These are phyloP conservation scores for Simplicillium aogashimaense DNA, from an alignment of 2,329 filamentous ascomycete genomes.

Conservation along the genomic window DNA sequence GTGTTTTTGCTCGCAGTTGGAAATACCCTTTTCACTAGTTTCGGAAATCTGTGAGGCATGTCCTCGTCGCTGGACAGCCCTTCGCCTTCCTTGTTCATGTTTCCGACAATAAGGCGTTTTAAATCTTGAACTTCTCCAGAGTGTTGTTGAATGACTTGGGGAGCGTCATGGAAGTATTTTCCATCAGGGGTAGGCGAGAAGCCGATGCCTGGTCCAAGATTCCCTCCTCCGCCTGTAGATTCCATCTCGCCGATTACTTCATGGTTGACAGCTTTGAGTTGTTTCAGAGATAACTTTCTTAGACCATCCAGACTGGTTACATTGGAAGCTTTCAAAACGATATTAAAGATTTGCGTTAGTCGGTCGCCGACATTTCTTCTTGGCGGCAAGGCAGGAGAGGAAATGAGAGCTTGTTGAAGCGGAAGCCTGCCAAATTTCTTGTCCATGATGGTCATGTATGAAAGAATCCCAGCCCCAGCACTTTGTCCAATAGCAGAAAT, in stretches of 20 bases:
- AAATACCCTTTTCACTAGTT: conserved; percentile 7
- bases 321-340: conserved; percentile 5
- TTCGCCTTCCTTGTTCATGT: conserved; percentile 8
- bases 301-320: conserved; percentile 6
- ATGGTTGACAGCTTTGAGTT: conserved; percentile 6
- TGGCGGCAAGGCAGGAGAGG: conserved; percentile 7
- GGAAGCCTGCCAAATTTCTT: conserved; percentile 23
- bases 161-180: conserved; percentile 8
- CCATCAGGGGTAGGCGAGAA: conserved; percentile 11
- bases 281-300: conserved; percentile 4
- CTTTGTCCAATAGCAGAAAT: conserved; percentile 41
- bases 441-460: conserved; percentile 41
- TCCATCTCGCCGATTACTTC: conserved; percentile 9
- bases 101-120: conserved; percentile 7
- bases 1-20: conserved; percentile 6
- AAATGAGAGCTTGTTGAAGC: conserved; percentile 20
- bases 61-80: conserved; percentile 7
- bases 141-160: not conserved
- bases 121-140: conserved; percentile 1
- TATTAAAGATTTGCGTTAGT: conserved; percentile 6
- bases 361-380: conserved; percentile 6
- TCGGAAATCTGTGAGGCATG: conserved; percentile 7
- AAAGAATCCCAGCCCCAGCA: conserved; percentile 41
- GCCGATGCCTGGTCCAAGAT: conserved; percentile 10
- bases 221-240: conserved; percentile 10